Conservation (phyloP, 2,329 filamentous ascomycete species). For the Arthroderma uncinatum region DNA sequence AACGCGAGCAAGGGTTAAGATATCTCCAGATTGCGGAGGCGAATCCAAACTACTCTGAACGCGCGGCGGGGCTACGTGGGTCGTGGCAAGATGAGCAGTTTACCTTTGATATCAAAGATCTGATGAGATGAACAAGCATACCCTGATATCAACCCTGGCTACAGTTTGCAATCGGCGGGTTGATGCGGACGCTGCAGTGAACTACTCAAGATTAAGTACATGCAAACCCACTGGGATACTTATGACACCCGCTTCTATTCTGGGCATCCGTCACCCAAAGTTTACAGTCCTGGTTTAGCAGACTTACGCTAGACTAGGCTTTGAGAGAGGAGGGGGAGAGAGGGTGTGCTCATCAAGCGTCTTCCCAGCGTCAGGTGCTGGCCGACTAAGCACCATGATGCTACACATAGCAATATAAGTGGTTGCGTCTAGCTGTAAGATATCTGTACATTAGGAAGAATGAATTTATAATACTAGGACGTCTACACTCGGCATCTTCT, state of each 20-base stretch:
- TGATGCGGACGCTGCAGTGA: neutral
- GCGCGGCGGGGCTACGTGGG: conserved; percentile 45
- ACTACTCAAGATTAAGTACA: neutral
- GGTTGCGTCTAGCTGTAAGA: conserved; percentile 1
- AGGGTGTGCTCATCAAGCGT: too few species aligned
- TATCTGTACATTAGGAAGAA: neutral
- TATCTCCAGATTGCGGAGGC: conserved; percentile 15
- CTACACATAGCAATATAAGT: neutral
- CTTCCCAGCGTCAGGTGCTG: neutral
- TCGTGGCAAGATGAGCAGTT: conserved; percentile 47
- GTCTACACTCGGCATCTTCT: too few species aligned
- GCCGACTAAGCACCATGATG: neutral
- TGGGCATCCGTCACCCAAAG: neutral
- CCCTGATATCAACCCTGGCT: neutral
- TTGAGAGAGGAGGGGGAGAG: neutral
- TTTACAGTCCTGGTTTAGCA: neutral
- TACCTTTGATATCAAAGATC: neutral
- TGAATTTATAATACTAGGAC: neutral
- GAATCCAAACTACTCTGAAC: conserved; percentile 30
- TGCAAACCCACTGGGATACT: too few species aligned
- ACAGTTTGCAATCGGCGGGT: neutral
- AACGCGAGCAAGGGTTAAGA: conserved; percentile 11
- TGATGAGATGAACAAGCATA: neutral
- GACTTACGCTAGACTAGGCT: neutral
- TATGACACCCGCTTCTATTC: neutral